Base-by-base conservation (phyloP, 75 land plant species). In the Sequoiadendron giganteum region DNA sequence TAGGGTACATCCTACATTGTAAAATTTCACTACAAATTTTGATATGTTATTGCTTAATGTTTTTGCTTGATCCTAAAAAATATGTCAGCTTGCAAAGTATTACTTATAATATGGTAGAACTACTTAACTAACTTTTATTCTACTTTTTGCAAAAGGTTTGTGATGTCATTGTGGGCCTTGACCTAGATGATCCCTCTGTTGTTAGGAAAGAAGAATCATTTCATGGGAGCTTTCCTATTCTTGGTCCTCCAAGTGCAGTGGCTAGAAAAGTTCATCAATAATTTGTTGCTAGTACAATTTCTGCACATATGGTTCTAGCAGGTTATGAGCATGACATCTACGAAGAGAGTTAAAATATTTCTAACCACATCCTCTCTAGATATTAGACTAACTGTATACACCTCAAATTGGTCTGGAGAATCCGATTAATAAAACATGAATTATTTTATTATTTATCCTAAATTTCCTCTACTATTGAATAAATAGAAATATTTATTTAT, bases 191-290 rank as follows among this genome's bases (percentile, higher is more conserved):
- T 89, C 96, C 97, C 73, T 95, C 99, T n/a, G 97, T 99, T 85
- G 99, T 98, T 75, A 94, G 96, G 83, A 98, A 96, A 92, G 99
- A 99, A 81, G 96, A 97, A 83, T 99, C 99, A 40, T 98, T 96
- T 86, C 86, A 90, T 81, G 99, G 94, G 11, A 88, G 94, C 84
- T 98, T 98, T 87, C 99, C 99, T 36, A 78, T 92, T 28, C 88
- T 98, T 43, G 99, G 96, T 38, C 92, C 93, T 87, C 99, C 99
- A 47, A 97, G 97, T 70, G 96, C 99, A 81, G 95, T 98, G 82
- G 95, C 97, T 88, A 97, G 96, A 40, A 98, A 95, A 88, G 99
- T 97, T 89, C 99, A 98, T 86, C 99, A 97, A 86, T 91, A 95
- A 77, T 97, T 96, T 93, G 99, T 97, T 54, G 94, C 95, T 87